These are phyloP conservation scores for Pythium plurisporium DNA, from an alignment of 352 stramenopile genomes.

Conservation along the genomic window DNA sequence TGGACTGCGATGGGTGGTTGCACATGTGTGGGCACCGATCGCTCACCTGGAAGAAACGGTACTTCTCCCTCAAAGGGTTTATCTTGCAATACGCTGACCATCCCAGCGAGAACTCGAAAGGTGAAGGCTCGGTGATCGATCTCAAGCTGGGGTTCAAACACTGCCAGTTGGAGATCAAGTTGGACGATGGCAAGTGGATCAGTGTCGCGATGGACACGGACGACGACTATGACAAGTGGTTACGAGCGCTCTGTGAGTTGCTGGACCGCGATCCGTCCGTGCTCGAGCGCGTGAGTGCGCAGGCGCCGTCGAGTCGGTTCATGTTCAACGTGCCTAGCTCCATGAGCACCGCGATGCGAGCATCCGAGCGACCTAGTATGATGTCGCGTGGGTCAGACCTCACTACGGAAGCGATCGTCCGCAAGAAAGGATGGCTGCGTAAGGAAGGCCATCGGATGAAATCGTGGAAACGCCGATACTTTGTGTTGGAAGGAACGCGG, in stretches of 20 bases:
- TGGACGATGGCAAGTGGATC: conserved; percentile 55
- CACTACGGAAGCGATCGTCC: background rate
- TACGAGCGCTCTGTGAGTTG: conserved; percentile 49
- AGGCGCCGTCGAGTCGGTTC: conserved; percentile 6
- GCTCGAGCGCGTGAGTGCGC: background rate
- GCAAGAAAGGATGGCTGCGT: conserved; percentile 70
- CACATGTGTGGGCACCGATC: conserved; percentile 62
- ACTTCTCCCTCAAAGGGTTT: conserved; percentile 64
- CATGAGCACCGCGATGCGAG: conserved; percentile 4
- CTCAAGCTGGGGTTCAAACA: conserved; percentile 45
- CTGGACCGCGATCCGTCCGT: conserved; percentile 34
- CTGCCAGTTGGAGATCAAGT: conserved; percentile 57
- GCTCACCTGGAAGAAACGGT: conserved; percentile 62
- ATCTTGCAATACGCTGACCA: conserved; percentile 62
- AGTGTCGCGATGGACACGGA: conserved; percentile 59
- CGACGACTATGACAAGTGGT: conserved; percentile 55
- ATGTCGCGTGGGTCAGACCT: background rate
- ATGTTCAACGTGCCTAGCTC: conserved; percentile 10
- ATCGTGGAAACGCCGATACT: conserved; percentile 76
- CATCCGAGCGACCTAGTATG: background rate
- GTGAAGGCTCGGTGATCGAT: conserved; percentile 53
- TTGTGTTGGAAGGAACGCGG: conserved; percentile 36
- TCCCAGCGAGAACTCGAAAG: conserved; percentile 54
- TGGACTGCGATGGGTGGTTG: conserved; percentile 68
- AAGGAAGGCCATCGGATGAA: conserved; percentile 74